phyloP scores from a whole-genome alignment of 371 early-diverging fungal genomes.

The Mucor circinelloides region DNA sequence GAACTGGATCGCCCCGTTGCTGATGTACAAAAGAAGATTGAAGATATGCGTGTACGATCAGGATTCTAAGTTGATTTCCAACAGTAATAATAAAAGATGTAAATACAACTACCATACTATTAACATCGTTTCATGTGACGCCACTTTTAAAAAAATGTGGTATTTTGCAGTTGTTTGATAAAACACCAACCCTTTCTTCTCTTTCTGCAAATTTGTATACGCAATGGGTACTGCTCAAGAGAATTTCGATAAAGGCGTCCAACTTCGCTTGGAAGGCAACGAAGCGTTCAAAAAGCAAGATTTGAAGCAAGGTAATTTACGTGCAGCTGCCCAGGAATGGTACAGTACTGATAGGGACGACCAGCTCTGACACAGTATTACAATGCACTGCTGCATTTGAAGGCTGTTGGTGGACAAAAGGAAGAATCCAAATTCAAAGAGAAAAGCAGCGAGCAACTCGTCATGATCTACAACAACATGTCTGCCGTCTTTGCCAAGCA shows the following conservation, averaged over 20 bases:
- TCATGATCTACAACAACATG: constrained; percentile 53
- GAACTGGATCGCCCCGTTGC: constrained; percentile 84
- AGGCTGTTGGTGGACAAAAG: constrained; percentile 38
- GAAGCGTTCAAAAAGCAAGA: constrained; percentile 38
- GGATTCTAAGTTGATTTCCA: constrained; percentile 40
- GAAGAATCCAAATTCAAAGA: constrained; percentile 24
- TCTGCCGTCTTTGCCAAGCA: constrained; percentile 42
- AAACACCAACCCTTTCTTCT: background rate
- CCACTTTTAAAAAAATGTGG: background rate
- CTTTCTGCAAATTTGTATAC: background rate
- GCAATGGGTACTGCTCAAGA: constrained; percentile 28
- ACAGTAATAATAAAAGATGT: background rate
- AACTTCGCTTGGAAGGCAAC: constrained; percentile 40
- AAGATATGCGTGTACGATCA: constrained; percentile 76
- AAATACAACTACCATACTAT: background rate
- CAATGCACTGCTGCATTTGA: constrained; percentile 40
- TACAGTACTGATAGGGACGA: background rate
- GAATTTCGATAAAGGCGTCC: constrained; percentile 42
- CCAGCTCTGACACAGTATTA: constrained; percentile 44
- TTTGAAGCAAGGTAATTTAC: constrained; percentile 26
- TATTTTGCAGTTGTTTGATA: no score
- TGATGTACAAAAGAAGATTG: constrained; percentile 93
- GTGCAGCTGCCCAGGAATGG: background rate
- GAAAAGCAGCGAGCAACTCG: constrained; percentile 30
- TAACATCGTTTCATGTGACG: background rate